These are phyloP conservation scores for Saccharomyces cerevisiae DNA, from an alignment of 805 yeast genomes.

Conservation along the genomic window DNA sequence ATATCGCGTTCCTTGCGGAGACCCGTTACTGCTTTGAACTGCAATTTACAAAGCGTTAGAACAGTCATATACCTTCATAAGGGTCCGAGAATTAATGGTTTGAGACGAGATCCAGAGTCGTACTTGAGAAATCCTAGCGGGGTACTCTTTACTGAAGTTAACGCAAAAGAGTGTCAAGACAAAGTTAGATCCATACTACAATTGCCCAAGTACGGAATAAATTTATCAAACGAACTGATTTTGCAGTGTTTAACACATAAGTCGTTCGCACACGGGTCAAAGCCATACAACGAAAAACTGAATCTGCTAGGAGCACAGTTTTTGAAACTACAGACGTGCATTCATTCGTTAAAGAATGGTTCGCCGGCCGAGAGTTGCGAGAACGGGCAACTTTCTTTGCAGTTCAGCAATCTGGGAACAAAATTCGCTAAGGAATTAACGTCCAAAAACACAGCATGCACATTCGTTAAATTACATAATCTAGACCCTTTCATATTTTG, in stretches of 20 bases:
- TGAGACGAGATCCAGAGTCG: constrained; percentile 62
- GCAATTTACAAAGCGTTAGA: constrained; percentile 14
- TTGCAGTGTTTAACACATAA: constrained; percentile 87
- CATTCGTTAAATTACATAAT: constrained; percentile 41
- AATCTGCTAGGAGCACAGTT: constrained; percentile 63
- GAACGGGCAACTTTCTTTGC: constrained; percentile 16
- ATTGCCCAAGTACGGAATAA: constrained; percentile 18
- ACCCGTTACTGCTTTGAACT: neutral
- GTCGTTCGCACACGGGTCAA: constrained; percentile 84
- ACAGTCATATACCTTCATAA: constrained; percentile 35
- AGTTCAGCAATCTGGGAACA: constrained; percentile 55
- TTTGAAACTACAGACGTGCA: constrained; percentile 37
- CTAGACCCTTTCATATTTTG: constrained; percentile 55
- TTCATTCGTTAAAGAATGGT: constrained; percentile 30
- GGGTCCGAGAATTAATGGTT: constrained; percentile 56
- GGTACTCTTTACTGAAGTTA: constrained; percentile 41
- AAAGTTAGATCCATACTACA: constrained; percentile 18
- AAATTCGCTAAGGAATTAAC: constrained; percentile 42
- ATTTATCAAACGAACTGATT: constrained; percentile 51
- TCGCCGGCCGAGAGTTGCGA: constrained; percentile 6
- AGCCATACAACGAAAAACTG: constrained; percentile 84
- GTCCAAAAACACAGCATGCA: constrained; percentile 43
- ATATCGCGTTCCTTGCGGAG: neutral
- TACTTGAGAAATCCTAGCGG: constrained; percentile 44
- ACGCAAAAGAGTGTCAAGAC: constrained; percentile 38